Base-by-base conservation (phyloP, 2,329 filamentous ascomycete genomes). In the Claviceps sp. region DNA sequence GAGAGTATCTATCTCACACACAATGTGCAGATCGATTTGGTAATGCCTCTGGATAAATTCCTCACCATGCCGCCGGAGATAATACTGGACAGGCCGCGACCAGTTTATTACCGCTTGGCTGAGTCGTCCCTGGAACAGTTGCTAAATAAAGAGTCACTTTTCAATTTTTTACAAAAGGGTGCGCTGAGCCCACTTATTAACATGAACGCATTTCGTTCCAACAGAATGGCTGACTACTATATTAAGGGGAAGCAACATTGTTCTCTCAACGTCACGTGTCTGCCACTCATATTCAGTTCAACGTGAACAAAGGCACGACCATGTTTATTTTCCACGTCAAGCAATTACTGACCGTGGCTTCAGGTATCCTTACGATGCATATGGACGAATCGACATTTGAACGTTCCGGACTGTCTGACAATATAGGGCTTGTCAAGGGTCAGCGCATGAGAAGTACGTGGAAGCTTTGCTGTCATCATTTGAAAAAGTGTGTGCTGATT, bases 321-420 rank as follows among this genome's bases (percentile, higher is more conserved):
- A 17, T 34, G 41, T 30, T 22, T 1, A 8, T 10, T 19, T 22
- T 10, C 5, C 34, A 10, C 24, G 6, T 2, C 6, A 11, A 16
- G 5, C 34, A 43, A 26, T 38, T 13, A 38, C 49, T 26, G 5
- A 47, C 8, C 52, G 24, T 4, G 1, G 1, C 47, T 7, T 2
- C 5, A 87, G 88, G 88, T 0, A 69, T 78, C 0, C 73, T 98
- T 38, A 80, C 76, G 4, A 74, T 98, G 59, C 85, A 88, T 59
- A 74, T 97, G 26, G 85, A 89, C 56, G 89, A 84, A 58, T 82
- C 89, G 51, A 82, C 80, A 0, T 96, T 90, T 65, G 89, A 97
- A 66, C 78, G 84, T 47, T 82, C 85, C 47, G 93, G 93, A 0
- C 73, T 98, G 0, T 78, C 82, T 1, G 91, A 91, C 1, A 82